phyloP scores from a whole-genome alignment of 2,329 filamentous ascomycete species.

The Cladosporium sp. region DNA sequence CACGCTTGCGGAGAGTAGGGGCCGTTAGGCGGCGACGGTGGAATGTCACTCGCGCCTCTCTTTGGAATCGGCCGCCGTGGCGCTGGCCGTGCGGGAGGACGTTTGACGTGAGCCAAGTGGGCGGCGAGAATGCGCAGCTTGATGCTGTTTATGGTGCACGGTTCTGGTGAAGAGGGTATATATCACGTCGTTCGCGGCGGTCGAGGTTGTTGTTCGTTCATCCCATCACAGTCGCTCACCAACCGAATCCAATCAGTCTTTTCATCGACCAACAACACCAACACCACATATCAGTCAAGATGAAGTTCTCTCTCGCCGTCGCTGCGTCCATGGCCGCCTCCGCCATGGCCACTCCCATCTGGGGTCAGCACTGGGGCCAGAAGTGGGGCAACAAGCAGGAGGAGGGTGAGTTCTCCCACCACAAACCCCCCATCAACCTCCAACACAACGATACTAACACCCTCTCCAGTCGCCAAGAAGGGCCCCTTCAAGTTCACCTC shows the following conservation, averaged over 20 bases:
- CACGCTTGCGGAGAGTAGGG: background rate
- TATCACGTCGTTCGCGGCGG: no score
- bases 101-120: constrained; percentile 7
- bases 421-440: background rate
- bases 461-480: background rate
- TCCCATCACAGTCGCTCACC: background rate
- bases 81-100: background rate
- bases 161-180: background rate
- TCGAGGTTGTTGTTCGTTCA: background rate
- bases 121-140: background rate
- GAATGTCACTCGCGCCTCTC: background rate
- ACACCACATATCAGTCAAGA: background rate
- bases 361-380: background rate
- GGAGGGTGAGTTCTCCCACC: background rate
- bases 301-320: constrained; percentile 10
- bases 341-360: constrained; percentile 7
- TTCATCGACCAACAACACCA: background rate
- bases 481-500: constrained; percentile 38
- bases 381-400: constrained; percentile 5
- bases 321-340: constrained; percentile 6
- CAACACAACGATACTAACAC: background rate
- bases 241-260: background rate
- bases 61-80: constrained; percentile 7
- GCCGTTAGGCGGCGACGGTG: background rate
- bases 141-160: background rate